Evolutionary conservation across 1,284 basidiomycete genomes (phyloP).

Genomic region (Irpex rosettiformis): DNA sequence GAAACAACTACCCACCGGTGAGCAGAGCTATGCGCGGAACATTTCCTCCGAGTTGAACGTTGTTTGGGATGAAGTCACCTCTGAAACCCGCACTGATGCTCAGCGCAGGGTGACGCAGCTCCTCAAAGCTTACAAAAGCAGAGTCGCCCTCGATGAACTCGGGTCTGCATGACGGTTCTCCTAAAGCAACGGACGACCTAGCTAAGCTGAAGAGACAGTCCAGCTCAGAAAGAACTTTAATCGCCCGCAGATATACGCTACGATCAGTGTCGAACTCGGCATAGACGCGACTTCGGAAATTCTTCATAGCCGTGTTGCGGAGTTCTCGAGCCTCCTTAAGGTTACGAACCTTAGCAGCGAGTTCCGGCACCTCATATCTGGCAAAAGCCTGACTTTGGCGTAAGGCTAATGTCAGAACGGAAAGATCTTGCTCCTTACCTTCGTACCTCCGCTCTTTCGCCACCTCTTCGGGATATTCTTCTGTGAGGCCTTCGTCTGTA

Average conservation of each 20-base stretch:
- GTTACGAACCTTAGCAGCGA: conserved; percentile 68
- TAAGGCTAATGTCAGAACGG: background rate
- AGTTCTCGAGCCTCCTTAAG: conserved; percentile 93
- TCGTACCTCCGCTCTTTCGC: conserved; percentile 81
- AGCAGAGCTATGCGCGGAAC: conserved; percentile 81
- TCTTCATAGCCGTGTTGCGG: conserved; percentile 72
- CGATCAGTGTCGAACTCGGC: conserved; percentile 87
- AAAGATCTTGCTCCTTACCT: conserved; percentile 41
- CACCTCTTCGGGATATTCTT: conserved; percentile 78
- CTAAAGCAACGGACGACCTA: conserved; percentile 85
- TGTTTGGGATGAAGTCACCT: conserved; percentile 90
- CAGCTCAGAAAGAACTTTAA: conserved; percentile 81
- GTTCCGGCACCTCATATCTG: conserved; percentile 76
- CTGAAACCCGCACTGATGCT: conserved; percentile 55
- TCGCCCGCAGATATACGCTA: conserved; percentile 71
- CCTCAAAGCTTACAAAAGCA: conserved; percentile 78
- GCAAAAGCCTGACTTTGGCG: conserved; percentile 49
- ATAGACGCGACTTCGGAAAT: conserved; percentile 80
- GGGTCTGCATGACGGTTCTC: conserved; percentile 91
- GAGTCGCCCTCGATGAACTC: conserved; percentile 79
- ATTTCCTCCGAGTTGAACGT: conserved; percentile 82
- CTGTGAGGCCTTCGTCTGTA: conserved; percentile 63
- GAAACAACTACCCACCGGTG: conserved; percentile 61
- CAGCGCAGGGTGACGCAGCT: conserved; percentile 86
- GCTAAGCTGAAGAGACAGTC: conserved; percentile 95